Base-by-base conservation (phyloP, 805 yeast genomes). In the Myxozyma nipponensis region DNA sequence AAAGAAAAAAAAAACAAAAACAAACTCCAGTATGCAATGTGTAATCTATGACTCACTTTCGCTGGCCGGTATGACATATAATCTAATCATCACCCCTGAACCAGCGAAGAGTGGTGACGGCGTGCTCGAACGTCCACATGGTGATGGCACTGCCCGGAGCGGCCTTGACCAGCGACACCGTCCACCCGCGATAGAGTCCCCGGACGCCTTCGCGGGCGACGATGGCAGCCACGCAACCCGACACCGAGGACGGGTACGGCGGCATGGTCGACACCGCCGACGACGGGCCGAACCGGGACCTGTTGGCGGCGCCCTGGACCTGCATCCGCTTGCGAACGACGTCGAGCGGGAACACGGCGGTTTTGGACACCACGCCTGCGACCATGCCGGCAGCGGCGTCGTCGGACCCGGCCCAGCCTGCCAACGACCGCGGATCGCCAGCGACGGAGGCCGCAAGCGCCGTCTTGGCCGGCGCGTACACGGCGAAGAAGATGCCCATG, bases 301-400 rank as follows among this genome's bases (percentile, higher is more conserved):
- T 41, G 17, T 66, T 52, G 37, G 58, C 57, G 42, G 70, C 60
- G 9, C 71, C 73, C 44, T 72, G 75, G 7, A 90, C 79, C 65
- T 91, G 97, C 39, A 84, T 67, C 35, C 95, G 71, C 62, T 88
- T 81, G 21, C 96, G 73, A 1, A 90, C 64, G 0, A 95, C 79
- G 65, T 93, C 98, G 39, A 93, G 65, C 0, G 98, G 98, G 66
- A 87, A 93, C 0, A 87, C 82, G 0, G 80, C 57, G 0, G 81
- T 77, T 65, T 93, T 93, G 10, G 95, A 77, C 2, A 79, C 58
- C 0, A 80, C 72, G 0, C 97, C 98, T 0, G 96, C 95, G 0
- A 79, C 44, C 35, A 87, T 70, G 40, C 96, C 84, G 64, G 91
- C 77, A 32, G 77, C 50, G 4, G 82, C 79, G 59, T 81, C 83